phyloP scores from a whole-genome alignment of 23 red algal genomes.

The Pyropia haitanensis region DNA sequence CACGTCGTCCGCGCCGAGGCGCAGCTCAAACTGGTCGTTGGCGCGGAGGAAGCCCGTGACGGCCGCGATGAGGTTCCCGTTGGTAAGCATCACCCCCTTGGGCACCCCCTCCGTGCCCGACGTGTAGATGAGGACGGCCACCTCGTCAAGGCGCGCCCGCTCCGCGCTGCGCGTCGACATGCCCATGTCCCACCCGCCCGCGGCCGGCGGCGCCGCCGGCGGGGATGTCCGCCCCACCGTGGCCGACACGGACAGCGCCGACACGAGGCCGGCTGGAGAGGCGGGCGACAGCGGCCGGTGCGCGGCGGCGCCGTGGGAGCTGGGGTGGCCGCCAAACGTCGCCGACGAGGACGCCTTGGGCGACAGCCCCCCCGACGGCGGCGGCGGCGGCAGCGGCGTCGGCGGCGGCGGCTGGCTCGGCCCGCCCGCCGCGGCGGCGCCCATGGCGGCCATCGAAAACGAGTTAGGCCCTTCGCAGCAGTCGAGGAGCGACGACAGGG shows the following conservation, averaged over 20 bases:
- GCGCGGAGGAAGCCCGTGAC: slow-evolving; percentile 2
- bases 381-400: no score
- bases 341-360: no score
- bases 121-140: slow-evolving; percentile 52
- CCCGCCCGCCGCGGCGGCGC: no score
- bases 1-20: slow-evolving; percentile 10
- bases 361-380: no score
- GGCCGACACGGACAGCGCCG: background rate
- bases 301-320: no score
- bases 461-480: background rate
- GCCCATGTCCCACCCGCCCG: background rate
- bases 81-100: slow-evolving; percentile 52
- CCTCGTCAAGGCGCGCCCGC: background rate
- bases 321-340: no score
- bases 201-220: background rate
- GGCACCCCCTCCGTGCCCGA: slow-evolving; percentile 40
- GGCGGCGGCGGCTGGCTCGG: no score
- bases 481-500: background rate
- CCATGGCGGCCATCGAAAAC: background rate
- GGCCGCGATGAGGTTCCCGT: slow-evolving; percentile 22
- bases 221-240: background rate
- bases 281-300: background rate
- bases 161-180: background rate
- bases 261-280: background rate
- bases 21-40: background rate